These are phyloP conservation scores for Zychaea mexicana DNA, from an alignment of 371 early-diverging fungal genomes.

Conservation along the genomic window DNA sequence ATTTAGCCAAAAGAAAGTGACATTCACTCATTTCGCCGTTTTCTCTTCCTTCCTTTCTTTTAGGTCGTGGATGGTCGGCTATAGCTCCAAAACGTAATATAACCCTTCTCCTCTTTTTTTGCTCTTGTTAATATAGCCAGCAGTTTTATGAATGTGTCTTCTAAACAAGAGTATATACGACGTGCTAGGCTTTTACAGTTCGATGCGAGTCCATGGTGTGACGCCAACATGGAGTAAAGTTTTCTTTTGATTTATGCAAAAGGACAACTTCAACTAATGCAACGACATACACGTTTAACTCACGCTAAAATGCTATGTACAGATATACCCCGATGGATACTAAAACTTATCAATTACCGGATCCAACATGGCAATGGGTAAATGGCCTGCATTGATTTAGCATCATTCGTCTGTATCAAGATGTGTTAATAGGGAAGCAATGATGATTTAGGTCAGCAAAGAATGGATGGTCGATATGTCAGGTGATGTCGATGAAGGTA, in stretches of 20 bases:
- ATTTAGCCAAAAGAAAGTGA: no score
- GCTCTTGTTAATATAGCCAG: neutral
- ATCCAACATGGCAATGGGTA: constrained; percentile 72
- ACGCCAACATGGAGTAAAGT: constrained; percentile 45
- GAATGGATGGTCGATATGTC: constrained; percentile 73
- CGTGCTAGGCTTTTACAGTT: constrained; percentile 50
- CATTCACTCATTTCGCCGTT: neutral
- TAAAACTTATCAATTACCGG: constrained; percentile 54
- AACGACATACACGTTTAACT: neutral
- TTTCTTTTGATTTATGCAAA: neutral
- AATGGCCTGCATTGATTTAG: no score
- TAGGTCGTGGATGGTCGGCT: constrained; percentile 59
- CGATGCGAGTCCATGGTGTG: constrained; percentile 67
- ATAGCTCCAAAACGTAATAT: constrained; percentile 60
- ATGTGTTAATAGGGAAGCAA: no score
- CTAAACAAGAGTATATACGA: neutral
- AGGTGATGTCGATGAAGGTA: constrained; percentile 67
- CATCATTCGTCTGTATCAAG: no score
- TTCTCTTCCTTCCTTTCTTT: neutral
- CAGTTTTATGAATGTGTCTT: neutral
- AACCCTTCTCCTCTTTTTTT: no score
- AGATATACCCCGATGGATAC: constrained; percentile 60
- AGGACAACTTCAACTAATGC: neutral
- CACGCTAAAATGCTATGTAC: no score
- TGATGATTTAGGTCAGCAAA: constrained; percentile 34